These are phyloP conservation scores for Dalbergia oliveri DNA, from an alignment of 306 rosid genomes.

Conservation along the genomic window DNA sequence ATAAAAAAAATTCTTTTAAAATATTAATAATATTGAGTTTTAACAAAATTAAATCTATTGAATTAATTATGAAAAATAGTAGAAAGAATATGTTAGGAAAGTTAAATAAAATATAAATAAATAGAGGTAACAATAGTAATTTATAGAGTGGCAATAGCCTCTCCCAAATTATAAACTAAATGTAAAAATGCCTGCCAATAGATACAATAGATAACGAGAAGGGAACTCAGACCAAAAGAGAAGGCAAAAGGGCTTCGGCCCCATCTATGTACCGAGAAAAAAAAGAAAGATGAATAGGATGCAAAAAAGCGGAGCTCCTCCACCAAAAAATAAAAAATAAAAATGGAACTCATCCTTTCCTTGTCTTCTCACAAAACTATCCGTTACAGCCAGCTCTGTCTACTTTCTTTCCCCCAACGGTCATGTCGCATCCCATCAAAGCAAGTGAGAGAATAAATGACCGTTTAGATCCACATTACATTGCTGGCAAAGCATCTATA, in stretches of 20 bases:
- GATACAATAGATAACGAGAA: not conserved
- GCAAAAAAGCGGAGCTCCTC: not conserved
- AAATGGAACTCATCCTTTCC: not conserved
- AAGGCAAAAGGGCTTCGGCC: no score
- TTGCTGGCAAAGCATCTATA: not conserved
- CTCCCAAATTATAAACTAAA: no score
- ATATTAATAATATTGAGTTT: no score
- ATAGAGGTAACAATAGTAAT: no score
- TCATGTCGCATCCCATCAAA: not conserved
- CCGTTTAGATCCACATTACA: not conserved
- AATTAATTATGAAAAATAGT: no score
- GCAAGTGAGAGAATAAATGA: slow-evolving; percentile 6
- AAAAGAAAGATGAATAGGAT: no score
- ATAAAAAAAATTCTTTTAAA: no score
- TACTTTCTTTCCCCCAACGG: slow-evolving; percentile 19
- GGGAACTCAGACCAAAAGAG: not conserved
- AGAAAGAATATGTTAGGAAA: no score
- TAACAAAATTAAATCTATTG: no score
- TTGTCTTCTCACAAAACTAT: not conserved
- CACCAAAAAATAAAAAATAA: not conserved
- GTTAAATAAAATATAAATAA: no score
- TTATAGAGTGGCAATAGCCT: no score
- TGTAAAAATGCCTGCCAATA: not conserved
- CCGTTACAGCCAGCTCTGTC: slow-evolving; percentile 10
- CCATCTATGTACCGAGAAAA: no score